These are phyloP conservation scores for Sarocladiaceae sp. DNA, from an alignment of 2,329 filamentous ascomycete genomes.

Conservation along the genomic window DNA sequence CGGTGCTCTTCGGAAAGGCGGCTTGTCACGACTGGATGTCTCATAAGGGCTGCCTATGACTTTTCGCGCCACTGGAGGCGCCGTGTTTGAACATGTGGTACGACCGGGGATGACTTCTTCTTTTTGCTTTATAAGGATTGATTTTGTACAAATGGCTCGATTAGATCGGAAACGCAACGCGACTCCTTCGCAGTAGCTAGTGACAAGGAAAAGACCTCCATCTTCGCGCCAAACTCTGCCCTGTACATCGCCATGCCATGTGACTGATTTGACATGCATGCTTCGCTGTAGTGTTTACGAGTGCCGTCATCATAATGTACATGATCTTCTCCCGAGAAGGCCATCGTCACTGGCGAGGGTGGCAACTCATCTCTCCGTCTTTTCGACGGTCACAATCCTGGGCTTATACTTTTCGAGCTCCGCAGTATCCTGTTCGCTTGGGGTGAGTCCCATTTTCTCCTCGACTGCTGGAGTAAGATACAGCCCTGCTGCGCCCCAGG, in stretches of 20 bases:
- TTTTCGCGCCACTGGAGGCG: slow-evolving; percentile 8
- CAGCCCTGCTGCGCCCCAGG: slow-evolving; percentile 72
- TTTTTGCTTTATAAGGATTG: slow-evolving; percentile 10
- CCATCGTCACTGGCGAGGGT: too few relatives aligned
- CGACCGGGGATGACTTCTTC: slow-evolving; percentile 7
- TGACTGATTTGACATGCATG: too few relatives aligned
- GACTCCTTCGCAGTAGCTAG: background rate
- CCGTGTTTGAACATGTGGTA: slow-evolving; percentile 8
- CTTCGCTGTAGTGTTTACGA: too few relatives aligned
- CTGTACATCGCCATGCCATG: too few relatives aligned
- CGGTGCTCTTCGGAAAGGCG: slow-evolving; percentile 14
- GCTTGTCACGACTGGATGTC: slow-evolving; percentile 9
- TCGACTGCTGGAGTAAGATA: slow-evolving; percentile 70
- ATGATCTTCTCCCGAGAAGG: too few relatives aligned
- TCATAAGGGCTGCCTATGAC: slow-evolving; percentile 8
- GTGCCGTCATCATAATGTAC: too few relatives aligned
- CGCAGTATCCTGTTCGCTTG: slow-evolving; percentile 69
- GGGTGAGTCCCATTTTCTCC: slow-evolving; percentile 65
- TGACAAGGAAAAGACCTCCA: slow-evolving; percentile 2
- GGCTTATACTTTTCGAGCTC: slow-evolving; percentile 59
- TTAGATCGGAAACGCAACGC: background rate
- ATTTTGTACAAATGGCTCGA: slow-evolving; percentile 7
- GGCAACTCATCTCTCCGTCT: slow-evolving; percentile 6
- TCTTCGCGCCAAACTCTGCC: background rate
- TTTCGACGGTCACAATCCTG: slow-evolving; percentile 57